A percentile compares a stretch with the other conserved stretches of the same genome.
These are phyloP conservation scores for Alloteropsis semialata DNA, from an alignment of 176 grass and related monocot species.

Conservation along the genomic window DNA sequence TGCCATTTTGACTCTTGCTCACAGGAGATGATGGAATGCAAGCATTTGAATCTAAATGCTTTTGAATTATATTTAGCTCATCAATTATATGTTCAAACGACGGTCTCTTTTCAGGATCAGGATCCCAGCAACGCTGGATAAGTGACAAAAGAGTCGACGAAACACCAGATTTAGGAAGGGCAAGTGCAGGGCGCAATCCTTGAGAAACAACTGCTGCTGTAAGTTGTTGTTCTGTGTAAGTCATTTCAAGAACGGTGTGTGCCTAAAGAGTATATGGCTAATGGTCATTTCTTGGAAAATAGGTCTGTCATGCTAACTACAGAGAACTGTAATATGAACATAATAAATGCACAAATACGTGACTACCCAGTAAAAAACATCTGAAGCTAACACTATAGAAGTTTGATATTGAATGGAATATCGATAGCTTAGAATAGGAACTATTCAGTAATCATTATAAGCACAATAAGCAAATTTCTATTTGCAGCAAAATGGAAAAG, in stretches of 20 bases:
- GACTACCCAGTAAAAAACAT: neutral
- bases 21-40: conserved; percentile 19
- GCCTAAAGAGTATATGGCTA: conserved; percentile 53
- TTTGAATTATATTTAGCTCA: conserved; percentile 47
- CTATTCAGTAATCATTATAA: conserved; percentile 4
- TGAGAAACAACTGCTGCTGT: conserved; percentile 80
- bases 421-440: conserved; percentile 15
- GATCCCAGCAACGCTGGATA: conserved; percentile 75
- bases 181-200: conserved; percentile 70
- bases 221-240: conserved; percentile 92
- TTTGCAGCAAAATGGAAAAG: neutral
- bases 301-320: neutral
- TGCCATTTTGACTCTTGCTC: conserved; percentile 42
- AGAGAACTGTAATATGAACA: neutral
- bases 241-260: conserved; percentile 98
- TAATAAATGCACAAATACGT: neutral
- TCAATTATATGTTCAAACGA: conserved; percentile 70
- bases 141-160: conserved; percentile 72
- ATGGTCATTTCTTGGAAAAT: conserved; percentile 15
- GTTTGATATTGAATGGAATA: neutral
- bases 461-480: neutral
- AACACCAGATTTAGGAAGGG: conserved; percentile 54
- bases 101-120: conserved; percentile 71
- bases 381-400: neutral
- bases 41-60: conserved; percentile 37